phyloP scores from a whole-genome alignment of 306 rosid species.

The Glycine tomentella region DNA sequence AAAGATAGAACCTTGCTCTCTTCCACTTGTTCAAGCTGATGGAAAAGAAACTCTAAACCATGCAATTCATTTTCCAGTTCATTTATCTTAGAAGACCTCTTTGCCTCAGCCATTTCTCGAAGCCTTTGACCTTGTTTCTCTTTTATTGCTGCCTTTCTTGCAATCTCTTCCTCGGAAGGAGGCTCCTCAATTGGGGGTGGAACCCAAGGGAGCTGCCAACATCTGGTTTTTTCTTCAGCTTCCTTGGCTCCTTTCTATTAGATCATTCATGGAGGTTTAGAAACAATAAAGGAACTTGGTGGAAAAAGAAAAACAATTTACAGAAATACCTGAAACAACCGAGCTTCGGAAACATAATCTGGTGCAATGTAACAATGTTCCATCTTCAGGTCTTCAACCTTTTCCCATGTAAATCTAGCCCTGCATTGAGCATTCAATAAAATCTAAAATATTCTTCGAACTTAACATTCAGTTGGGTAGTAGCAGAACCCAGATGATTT shows the following conservation, averaged over 20 bases:
- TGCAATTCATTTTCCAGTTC: conserved; percentile 80
- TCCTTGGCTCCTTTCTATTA: conserved; percentile 64
- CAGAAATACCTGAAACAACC: conserved; percentile 65
- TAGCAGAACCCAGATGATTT: conserved; percentile 35
- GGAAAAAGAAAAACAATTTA: conserved; percentile 19
- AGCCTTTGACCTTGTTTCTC: conserved; percentile 87
- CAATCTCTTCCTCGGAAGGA: conserved; percentile 88
- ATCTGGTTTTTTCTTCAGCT: conserved; percentile 75
- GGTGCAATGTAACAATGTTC: conserved; percentile 81
- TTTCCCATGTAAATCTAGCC: conserved; percentile 64
- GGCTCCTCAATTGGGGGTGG: conserved; percentile 84
- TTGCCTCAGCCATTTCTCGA: conserved; percentile 92
- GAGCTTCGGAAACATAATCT: conserved; percentile 74
- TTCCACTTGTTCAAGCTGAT: conserved; percentile 73
- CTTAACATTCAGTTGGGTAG: conserved; percentile 14
- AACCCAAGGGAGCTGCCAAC: conserved; percentile 89
- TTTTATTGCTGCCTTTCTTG: conserved; percentile 88
- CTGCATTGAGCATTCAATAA: conserved; percentile 51
- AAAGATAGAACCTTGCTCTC: conserved; percentile 65
- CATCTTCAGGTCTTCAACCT: conserved; percentile 63
- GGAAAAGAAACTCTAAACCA: conserved; percentile 74
- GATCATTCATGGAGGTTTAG: conserved; percentile 29
- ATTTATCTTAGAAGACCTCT: conserved; percentile 75
- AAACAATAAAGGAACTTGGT: conserved; percentile 30
- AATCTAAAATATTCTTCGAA: background rate